These are phyloP conservation scores for Fusarium sarcochroum DNA, from an alignment of 2,329 filamentous ascomycete genomes.

Conservation along the genomic window DNA sequence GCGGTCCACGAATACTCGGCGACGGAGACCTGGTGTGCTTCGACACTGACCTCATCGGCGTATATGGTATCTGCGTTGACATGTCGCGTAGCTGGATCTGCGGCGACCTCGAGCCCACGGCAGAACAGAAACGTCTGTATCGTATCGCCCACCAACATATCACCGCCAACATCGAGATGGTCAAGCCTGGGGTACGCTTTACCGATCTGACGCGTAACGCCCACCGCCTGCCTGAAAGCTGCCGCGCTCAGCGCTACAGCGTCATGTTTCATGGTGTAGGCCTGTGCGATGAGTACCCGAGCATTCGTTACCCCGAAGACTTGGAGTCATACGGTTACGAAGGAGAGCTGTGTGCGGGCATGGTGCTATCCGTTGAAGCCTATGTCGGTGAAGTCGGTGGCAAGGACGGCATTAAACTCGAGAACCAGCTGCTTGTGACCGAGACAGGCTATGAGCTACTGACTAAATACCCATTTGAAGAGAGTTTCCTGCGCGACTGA, in stretches of 20 bases:
- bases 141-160: neutral
- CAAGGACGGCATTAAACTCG: neutral
- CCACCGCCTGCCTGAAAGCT: neutral
- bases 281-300: neutral
- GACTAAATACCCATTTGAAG: neutral
- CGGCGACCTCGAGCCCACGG: neutral
- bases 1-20: neutral
- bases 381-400: conserved; percentile 6
- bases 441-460: neutral
- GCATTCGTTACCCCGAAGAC: conserved; percentile 1
- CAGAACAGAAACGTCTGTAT: neutral
- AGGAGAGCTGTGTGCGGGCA: neutral
- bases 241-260: neutral
- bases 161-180: neutral
- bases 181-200: neutral
- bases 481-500: no score
- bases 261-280: neutral
- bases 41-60: conserved; percentile 2
- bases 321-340: neutral
- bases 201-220: neutral
- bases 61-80: conserved; percentile 5
- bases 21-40: neutral
- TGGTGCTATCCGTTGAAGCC: neutral
- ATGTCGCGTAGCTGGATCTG: conserved; percentile 3
- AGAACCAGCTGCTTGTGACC: neutral